Percentiles rank a stretch among this genome's conserved stretches.
Evolutionary conservation across 352 stramenopile genomes (phyloP).

Genomic region (Pythium brassicae): DNA sequence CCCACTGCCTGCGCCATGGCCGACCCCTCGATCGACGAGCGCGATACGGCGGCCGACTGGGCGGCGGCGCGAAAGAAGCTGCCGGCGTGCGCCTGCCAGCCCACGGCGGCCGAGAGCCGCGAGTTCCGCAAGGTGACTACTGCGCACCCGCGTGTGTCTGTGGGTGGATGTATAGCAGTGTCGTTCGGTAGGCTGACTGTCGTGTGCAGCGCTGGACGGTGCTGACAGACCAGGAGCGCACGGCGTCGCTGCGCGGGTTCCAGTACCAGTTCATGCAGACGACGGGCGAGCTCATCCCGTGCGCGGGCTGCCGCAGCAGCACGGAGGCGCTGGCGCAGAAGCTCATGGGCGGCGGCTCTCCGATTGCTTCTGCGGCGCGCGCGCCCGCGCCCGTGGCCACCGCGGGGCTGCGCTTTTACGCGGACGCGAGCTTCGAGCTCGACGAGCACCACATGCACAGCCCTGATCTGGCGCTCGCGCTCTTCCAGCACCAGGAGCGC

Average conservation of each 20-base stretch:
- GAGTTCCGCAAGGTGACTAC: constrained; percentile 75
- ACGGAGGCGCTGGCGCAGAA: constrained; percentile 75
- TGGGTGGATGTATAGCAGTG: constrained; percentile 7
- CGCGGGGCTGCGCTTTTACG: constrained; percentile 53
- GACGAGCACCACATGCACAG: constrained; percentile 63
- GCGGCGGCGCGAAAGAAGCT: constrained; percentile 11
- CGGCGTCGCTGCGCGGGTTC: constrained; percentile 58
- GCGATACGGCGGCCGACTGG: constrained; percentile 1
- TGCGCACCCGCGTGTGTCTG: background rate
- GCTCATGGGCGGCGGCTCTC: constrained; percentile 46
- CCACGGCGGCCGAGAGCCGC: constrained; percentile 61
- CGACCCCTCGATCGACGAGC: constrained; percentile 3
- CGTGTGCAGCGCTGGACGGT: constrained; percentile 61
- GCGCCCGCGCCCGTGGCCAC: constrained; percentile 43
- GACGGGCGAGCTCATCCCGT: constrained; percentile 64
- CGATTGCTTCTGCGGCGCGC: no score
- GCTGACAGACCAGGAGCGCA: constrained; percentile 73
- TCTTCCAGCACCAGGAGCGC: constrained; percentile 81
- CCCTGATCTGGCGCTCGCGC: constrained; percentile 55
- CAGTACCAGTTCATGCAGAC: constrained; percentile 70
- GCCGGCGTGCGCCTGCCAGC: constrained; percentile 43
- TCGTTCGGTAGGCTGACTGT: no score
- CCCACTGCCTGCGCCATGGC: background rate
- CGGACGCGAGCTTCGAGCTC: constrained; percentile 59
- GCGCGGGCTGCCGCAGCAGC: constrained; percentile 72